Conservation (phyloP, 768 basidiomycete species). For the Rhizopogon rudus region DNA sequence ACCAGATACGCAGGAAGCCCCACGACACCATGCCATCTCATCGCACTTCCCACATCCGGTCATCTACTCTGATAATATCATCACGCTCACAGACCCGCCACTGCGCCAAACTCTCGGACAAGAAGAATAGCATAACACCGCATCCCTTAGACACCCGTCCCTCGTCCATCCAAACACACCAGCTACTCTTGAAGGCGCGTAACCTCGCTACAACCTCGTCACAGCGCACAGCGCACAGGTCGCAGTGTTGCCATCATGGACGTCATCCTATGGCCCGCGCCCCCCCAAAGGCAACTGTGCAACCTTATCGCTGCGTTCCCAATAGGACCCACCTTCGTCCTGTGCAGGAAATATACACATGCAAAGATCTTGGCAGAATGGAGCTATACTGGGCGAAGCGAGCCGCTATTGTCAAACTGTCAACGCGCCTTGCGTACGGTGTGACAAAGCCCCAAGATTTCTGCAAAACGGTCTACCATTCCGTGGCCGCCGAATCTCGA, state of each 20-base stretch:
- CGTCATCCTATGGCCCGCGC: conserved; percentile 35
- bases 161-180: conserved; percentile 1
- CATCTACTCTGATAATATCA: background rate
- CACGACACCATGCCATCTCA: background rate
- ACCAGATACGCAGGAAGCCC: background rate
- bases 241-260: conserved; percentile 41
- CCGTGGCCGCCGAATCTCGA: conserved; percentile 20
- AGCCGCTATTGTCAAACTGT: conserved; percentile 18
- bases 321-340: background rate
- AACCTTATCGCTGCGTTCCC: conserved; percentile 4
- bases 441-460: conserved; percentile 30
- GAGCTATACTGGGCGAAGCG: conserved; percentile 35
- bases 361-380: conserved; percentile 27
- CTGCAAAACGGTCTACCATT: conserved; percentile 43
- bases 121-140: background rate
- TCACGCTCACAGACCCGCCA: background rate
- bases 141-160: background rate
- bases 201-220: conserved; percentile 24
- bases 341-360: conserved; percentile 16
- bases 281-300: conserved; percentile 11
- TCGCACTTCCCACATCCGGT: background rate
- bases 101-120: background rate
- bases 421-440: background rate
- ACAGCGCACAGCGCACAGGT: conserved; percentile 24
- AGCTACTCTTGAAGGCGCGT: conserved; percentile 24